A percentile compares a stretch with the other conserved stretches of the same genome.
Conservation (phyloP, 768 basidiomycete species). For the Sarcodon sp. region DNA sequence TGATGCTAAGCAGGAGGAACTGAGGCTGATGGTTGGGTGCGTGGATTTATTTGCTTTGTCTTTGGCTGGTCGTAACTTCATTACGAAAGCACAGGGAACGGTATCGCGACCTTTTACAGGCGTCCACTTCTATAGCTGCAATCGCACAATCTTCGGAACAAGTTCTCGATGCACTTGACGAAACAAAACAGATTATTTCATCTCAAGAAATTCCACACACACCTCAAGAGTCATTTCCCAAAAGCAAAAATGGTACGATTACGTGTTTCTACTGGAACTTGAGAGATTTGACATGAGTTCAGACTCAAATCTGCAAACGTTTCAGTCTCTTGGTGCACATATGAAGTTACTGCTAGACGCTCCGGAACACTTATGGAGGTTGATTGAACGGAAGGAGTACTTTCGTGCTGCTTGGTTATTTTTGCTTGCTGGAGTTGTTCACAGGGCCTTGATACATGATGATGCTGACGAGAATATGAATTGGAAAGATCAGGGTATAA, state of each 20-base stretch:
- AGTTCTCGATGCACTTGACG: slow-evolving; percentile 50
- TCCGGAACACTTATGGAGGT: slow-evolving; percentile 83
- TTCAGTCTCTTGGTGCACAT: slow-evolving; percentile 76
- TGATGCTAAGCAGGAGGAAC: slow-evolving; percentile 78
- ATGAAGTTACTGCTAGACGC: slow-evolving; percentile 87
- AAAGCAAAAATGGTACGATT: slow-evolving; percentile 29
- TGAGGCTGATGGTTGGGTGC: slow-evolving; percentile 87
- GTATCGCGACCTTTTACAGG: slow-evolving; percentile 78
- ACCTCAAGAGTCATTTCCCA: slow-evolving; percentile 25
- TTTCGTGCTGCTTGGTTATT: slow-evolving; percentile 83
- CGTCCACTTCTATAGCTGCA: slow-evolving; percentile 73
- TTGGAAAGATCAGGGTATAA: slow-evolving; percentile 47
- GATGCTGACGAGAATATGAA: slow-evolving; percentile 51
- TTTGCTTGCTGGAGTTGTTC: slow-evolving; percentile 73
- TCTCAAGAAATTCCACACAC: slow-evolving; percentile 31
- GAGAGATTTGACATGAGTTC: not conserved
- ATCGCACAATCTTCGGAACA: slow-evolving; percentile 57
- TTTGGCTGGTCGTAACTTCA: slow-evolving; percentile 18
- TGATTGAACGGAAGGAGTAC: slow-evolving; percentile 71
- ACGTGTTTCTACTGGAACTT: not conserved
- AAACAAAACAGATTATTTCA: slow-evolving; percentile 41
- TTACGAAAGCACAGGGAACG: slow-evolving; percentile 69
- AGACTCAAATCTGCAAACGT: slow-evolving; percentile 56
- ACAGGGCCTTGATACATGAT: slow-evolving; percentile 54
- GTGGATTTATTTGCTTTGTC: slow-evolving; percentile 19